phyloP scores from a whole-genome alignment of 192 early-diverging fungal genomes.

The Entomortierella lignicola region DNA sequence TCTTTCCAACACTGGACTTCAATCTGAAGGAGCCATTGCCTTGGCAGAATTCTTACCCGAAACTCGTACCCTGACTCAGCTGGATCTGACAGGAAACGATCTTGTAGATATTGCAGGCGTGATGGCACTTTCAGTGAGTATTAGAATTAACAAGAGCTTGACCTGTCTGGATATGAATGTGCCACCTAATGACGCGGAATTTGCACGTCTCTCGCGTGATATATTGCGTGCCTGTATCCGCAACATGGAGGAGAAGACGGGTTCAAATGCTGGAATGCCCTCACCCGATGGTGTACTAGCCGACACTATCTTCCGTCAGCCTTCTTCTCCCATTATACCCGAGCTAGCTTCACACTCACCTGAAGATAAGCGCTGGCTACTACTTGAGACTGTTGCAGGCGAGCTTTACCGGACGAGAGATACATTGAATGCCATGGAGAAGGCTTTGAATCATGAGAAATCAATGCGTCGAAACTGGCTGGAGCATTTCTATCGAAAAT shows the following conservation, averaged over 20 bases:
- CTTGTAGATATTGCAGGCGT: slow-evolving; percentile 82
- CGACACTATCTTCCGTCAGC: slow-evolving; percentile 51
- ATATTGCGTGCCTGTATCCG: slow-evolving; percentile 55
- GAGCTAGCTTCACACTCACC: slow-evolving; percentile 16
- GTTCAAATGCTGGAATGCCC: slow-evolving; percentile 44
- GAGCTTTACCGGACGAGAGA: slow-evolving; percentile 41
- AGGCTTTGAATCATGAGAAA: slow-evolving; percentile 30
- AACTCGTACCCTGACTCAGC: slow-evolving; percentile 69
- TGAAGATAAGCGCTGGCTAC: slow-evolving; percentile 33
- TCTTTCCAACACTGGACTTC: slow-evolving; percentile 71
- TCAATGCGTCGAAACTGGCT: slow-evolving; percentile 28
- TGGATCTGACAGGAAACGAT: slow-evolving; percentile 84
- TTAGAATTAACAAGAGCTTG: slow-evolving; percentile 82
- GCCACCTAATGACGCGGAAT: slow-evolving; percentile 54
- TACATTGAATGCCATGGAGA: slow-evolving; percentile 32
- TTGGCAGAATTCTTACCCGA: slow-evolving; percentile 88
- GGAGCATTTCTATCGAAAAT: slow-evolving; percentile 20
- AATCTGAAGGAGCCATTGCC: slow-evolving; percentile 79
- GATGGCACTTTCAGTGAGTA: slow-evolving; percentile 84
- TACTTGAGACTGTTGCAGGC: slow-evolving; percentile 36
- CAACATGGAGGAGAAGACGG: slow-evolving; percentile 54
- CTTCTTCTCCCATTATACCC: slow-evolving; percentile 45
- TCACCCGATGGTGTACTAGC: slow-evolving; percentile 41
- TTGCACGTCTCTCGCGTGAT: slow-evolving; percentile 53
- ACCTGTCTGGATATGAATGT: slow-evolving; percentile 78